phyloP scores from a whole-genome alignment of 2,329 filamentous ascomycete species.

The Colletotrichum caudatum region DNA sequence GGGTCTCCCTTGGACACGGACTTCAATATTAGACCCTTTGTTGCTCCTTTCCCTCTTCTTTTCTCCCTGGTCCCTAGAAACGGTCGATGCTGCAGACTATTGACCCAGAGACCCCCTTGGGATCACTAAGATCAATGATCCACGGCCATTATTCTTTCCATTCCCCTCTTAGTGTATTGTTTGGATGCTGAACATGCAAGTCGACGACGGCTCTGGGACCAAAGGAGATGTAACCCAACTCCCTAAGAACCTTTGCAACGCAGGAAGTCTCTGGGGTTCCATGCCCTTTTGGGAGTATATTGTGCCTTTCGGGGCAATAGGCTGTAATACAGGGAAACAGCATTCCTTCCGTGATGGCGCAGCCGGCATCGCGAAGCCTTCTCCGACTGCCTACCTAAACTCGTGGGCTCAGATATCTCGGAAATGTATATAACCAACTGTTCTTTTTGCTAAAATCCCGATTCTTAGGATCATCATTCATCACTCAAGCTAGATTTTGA shows the following conservation, averaged over 20 bases:
- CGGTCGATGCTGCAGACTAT: slow-evolving; percentile 28
- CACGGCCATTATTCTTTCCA: not conserved
- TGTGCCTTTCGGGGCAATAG: slow-evolving; percentile 26
- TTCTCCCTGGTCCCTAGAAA: slow-evolving; percentile 34
- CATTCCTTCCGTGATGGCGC: slow-evolving; percentile 25
- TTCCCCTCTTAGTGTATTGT: not conserved
- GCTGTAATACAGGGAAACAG: slow-evolving; percentile 34
- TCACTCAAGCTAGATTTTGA: not conserved
- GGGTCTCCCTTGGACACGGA: slow-evolving; percentile 26
- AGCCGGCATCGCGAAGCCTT: not conserved
- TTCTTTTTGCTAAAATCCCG: not conserved
- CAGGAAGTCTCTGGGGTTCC: not conserved
- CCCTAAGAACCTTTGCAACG: not conserved
- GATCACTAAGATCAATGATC: not conserved
- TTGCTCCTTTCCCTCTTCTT: slow-evolving; percentile 5
- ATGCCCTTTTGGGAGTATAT: not conserved
- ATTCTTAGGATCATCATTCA: not conserved
- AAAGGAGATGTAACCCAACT: slow-evolving; percentile 16
- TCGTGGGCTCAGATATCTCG: too few relatives aligned
- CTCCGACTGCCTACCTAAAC: not conserved
- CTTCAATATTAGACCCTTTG: slow-evolving; percentile 16
- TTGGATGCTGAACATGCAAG: not conserved
- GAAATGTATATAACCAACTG: slow-evolving; percentile 22
- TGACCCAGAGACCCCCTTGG: slow-evolving; percentile 22
- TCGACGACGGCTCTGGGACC: not conserved